Evolutionary conservation across 257 asterid genomes (phyloP).

Genomic region (Voacanga thouarsii): DNA sequence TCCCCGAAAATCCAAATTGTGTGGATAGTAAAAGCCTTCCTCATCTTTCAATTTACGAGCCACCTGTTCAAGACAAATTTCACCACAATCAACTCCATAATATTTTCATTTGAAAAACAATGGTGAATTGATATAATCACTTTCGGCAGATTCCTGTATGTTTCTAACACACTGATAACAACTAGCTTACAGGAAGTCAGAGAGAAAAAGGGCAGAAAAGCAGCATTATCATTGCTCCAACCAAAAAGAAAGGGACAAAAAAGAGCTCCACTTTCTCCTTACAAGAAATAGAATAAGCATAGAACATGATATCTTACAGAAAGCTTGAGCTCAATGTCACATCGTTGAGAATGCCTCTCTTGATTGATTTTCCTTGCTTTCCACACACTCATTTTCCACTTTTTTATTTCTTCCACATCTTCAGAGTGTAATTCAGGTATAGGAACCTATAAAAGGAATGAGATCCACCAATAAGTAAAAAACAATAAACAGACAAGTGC

Average conservation of each 20-base stretch:
- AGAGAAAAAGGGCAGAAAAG: background rate
- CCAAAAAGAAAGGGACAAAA: background rate
- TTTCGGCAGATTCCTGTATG: background rate
- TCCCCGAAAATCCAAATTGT: constrained; percentile 96
- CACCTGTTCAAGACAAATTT: constrained; percentile 53
- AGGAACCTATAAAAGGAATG: constrained; percentile 52
- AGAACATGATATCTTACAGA: constrained; percentile 52
- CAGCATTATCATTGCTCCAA: background rate
- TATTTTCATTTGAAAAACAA: background rate
- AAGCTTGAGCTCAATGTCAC: constrained; percentile 89
- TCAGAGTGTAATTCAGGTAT: constrained; percentile 67
- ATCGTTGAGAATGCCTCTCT: constrained; percentile 90
- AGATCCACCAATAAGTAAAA: background rate
- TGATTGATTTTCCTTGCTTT: constrained; percentile 78
- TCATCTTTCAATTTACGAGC: constrained; percentile 93
- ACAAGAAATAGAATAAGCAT: constrained; percentile 6
- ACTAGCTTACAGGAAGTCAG: background rate
- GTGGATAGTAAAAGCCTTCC: constrained; percentile 94
- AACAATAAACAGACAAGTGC: background rate
- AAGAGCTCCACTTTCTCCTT: background rate
- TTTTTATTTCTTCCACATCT: constrained; percentile 55
- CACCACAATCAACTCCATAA: constrained; percentile 17
- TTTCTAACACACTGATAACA: background rate
- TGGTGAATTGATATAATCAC: background rate
- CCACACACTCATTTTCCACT: constrained; percentile 81